These are phyloP conservation scores for Leucoagaricus sp. DNA, from an alignment of 1,284 basidiomycete genomes.

Conservation along the genomic window DNA sequence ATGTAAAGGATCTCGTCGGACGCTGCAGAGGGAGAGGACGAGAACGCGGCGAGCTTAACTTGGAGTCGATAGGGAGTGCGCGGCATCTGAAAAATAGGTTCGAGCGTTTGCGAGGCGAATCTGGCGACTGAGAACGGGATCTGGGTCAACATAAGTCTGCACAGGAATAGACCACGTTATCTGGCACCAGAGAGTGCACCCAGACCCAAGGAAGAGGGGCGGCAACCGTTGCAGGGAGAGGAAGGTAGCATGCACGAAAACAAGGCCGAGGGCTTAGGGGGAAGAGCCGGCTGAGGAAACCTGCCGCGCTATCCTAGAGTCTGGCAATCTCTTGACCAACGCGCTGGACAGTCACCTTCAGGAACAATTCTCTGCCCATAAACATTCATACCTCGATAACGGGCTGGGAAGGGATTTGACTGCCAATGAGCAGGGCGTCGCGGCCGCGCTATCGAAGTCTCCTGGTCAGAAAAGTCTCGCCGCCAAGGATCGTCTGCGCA, in stretches of 20 bases:
- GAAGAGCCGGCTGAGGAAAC: slow-evolving; percentile 7
- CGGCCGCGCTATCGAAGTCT: too few relatives aligned
- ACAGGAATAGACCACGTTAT: not conserved
- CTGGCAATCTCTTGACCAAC: not conserved
- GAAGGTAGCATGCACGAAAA: not conserved
- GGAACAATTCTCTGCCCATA: slow-evolving; percentile 1
- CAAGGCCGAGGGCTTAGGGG: slow-evolving; percentile 5
- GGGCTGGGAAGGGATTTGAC: too few relatives aligned
- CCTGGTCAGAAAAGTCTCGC: too few relatives aligned
- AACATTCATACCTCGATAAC: not conserved
- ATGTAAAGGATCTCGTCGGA: slow-evolving; percentile 8
- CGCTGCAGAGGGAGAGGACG: not conserved
- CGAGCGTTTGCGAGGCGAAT: not conserved
- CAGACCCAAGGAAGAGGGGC: slow-evolving; percentile 1
- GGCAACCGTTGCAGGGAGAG: not conserved
- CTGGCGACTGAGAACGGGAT: slow-evolving; percentile 4
- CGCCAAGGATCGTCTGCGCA: too few relatives aligned
- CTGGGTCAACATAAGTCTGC: not conserved
- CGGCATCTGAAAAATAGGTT: slow-evolving; percentile 7
- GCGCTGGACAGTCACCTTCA: slow-evolving; percentile 3
- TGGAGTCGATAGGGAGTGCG: slow-evolving; percentile 8
- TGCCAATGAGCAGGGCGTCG: too few relatives aligned
- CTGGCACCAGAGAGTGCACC: slow-evolving; percentile 5
- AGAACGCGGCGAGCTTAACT: slow-evolving; percentile 9
- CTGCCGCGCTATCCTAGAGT: not conserved